Percentiles rank a stretch among this genome's conserved stretches.
These are phyloP conservation scores for Pythium dissotocum DNA, from an alignment of 352 stramenopile species.

Conservation along the genomic window DNA sequence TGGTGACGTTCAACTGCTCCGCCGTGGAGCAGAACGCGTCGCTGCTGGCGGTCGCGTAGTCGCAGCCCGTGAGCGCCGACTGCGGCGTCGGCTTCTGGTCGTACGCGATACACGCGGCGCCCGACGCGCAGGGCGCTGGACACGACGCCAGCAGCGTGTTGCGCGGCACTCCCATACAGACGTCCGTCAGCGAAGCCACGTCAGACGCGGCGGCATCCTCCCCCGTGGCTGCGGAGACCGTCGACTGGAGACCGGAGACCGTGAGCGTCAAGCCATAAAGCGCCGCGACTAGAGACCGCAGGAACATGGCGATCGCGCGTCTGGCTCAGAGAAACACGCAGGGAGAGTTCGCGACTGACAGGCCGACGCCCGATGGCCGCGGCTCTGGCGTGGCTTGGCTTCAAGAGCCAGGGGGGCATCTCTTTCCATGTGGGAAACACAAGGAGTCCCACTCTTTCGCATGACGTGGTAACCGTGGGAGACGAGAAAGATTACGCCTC, in stretches of 20 bases:
- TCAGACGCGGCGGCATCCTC: background rate
- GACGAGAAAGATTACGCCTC: background rate
- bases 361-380: too few species aligned
- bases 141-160: conserved; percentile 1
- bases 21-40: background rate
- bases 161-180: background rate
- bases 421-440: background rate
- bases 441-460: background rate
- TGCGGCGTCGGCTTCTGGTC: background rate
- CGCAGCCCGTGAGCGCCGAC: background rate
- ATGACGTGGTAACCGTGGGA: background rate
- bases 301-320: background rate
- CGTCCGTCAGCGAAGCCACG: background rate
- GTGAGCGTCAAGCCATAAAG: background rate
- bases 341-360: too few species aligned
- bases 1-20: background rate
- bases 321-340: background rate
- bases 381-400: background rate
- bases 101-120: background rate
- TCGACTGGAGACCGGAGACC: background rate
- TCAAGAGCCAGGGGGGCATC: background rate
- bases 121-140: background rate
- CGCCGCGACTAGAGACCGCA: background rate
- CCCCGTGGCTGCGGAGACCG: background rate
- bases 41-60: background rate